A percentile compares a stretch with the other conserved stretches of the same genome.
Conservation (phyloP, 768 basidiomycete species). For the Russula sp. region DNA sequence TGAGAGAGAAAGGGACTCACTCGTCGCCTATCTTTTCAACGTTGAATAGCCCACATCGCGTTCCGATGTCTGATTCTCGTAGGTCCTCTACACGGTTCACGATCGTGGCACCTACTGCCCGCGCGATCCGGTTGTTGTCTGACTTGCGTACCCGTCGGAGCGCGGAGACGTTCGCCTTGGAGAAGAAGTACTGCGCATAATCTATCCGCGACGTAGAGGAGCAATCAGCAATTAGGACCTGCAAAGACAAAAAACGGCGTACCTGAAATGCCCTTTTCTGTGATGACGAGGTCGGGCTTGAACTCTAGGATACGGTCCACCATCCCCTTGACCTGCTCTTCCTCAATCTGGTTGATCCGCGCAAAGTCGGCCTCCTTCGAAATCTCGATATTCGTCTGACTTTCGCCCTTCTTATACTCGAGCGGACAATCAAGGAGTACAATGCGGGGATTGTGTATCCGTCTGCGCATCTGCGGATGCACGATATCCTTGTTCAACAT, state of each 20-base stretch:
- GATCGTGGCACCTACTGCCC: slow-evolving; percentile 93
- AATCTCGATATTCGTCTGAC: slow-evolving; percentile 98
- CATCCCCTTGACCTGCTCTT: slow-evolving; percentile 90
- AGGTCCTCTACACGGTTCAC: slow-evolving; percentile 96
- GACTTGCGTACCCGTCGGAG: slow-evolving; percentile 97
- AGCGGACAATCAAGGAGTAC: slow-evolving; percentile 90
- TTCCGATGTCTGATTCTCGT: slow-evolving; percentile 88
- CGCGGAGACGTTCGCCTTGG: slow-evolving; percentile 85
- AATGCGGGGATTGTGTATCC: slow-evolving; percentile 87
- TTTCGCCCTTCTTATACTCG: slow-evolving; percentile 99
- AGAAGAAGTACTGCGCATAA: slow-evolving; percentile 87
- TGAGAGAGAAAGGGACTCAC: slow-evolving; percentile 36
- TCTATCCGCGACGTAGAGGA: slow-evolving; percentile 46
- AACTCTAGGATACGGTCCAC: slow-evolving; percentile 86
- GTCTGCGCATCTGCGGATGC: slow-evolving; percentile 91
- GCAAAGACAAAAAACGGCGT: slow-evolving; percentile 34
- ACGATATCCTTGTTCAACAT: slow-evolving; percentile 99
- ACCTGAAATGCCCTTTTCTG: slow-evolving; percentile 98
- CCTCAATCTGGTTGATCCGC: slow-evolving; percentile 89
- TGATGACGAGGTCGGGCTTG: slow-evolving; percentile 92
- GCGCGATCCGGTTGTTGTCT: slow-evolving; percentile 97
- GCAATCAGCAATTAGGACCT: not conserved
- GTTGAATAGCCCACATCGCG: slow-evolving; percentile 92
- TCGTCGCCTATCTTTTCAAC: slow-evolving; percentile 98
- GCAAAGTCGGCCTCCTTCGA: slow-evolving; percentile 93